Conservation (phyloP, 2,329 filamentous ascomycete genomes). For the Rhexocercosporidium sp. region DNA sequence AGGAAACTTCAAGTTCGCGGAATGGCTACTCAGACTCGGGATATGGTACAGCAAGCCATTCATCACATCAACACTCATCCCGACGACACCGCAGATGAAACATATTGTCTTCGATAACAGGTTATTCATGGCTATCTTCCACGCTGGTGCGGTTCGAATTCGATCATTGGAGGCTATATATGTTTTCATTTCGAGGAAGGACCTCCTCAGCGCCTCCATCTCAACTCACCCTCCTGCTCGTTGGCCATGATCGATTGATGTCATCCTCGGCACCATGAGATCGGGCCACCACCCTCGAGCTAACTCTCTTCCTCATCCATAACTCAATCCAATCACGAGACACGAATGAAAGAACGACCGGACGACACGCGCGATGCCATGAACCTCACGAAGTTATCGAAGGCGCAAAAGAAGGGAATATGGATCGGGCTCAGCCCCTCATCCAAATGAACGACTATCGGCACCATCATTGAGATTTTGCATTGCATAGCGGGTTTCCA, state of each 20-base stretch:
- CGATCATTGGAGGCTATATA: constrained; percentile 39
- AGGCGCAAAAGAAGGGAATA: constrained; percentile 38
- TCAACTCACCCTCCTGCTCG: constrained; percentile 41
- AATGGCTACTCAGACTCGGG: constrained; percentile 42
- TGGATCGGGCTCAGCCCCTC: constrained; percentile 24
- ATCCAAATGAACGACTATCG: constrained; percentile 28
- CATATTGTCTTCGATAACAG: constrained; percentile 44
- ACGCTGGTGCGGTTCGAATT: constrained; percentile 41
- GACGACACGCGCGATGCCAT: constrained; percentile 37
- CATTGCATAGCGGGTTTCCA: constrained; percentile 39
- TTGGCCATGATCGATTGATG: constrained; percentile 39
- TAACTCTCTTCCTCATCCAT: constrained; percentile 18
- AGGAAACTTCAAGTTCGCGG: constrained; percentile 30
- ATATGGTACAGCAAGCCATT: constrained; percentile 41
- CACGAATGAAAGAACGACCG: constrained; percentile 29
- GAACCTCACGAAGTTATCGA: constrained; percentile 41
- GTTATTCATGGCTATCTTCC: constrained; percentile 41
- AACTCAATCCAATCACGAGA: constrained; percentile 20
- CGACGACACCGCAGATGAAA: constrained; percentile 41
- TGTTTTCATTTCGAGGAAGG: constrained; percentile 42
- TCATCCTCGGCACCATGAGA: constrained; percentile 38
- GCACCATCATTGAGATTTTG: constrained; percentile 34
- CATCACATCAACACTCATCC: constrained; percentile 37
- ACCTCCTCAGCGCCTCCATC: constrained; percentile 40
- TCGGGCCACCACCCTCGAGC: constrained; percentile 4